Conservation (phyloP, 371 early-diverging fungal species). For the Coemansia sp. region DNA sequence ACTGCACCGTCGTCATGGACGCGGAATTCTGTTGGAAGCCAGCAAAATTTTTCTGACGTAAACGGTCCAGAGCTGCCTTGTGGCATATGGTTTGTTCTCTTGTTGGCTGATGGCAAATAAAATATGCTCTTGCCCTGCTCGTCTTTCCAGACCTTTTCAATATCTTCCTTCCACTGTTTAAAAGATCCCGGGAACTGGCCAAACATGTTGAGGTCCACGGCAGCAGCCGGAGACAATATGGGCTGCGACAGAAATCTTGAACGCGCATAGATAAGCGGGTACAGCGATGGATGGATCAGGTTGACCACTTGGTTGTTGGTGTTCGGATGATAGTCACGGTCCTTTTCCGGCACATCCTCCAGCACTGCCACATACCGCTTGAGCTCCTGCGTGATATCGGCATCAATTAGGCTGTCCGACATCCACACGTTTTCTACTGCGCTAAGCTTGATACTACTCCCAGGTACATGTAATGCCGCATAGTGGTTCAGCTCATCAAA, state of each 20-base stretch:
- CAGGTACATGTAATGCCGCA: constrained; percentile 28
- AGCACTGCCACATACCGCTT: constrained; percentile 39
- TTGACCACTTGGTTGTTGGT: constrained; percentile 36
- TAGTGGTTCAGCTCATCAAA: constrained; percentile 51
- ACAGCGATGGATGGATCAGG: constrained; percentile 60
- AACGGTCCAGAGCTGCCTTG: background rate
- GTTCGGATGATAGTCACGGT: constrained; percentile 58
- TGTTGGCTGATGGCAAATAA: too few species aligned
- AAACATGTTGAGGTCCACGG: constrained; percentile 25
- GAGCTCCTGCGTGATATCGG: constrained; percentile 19
- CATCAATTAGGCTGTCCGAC: constrained; percentile 46
- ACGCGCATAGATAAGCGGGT: constrained; percentile 42
- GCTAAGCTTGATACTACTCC: constrained; percentile 28
- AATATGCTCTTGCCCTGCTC: too few species aligned
- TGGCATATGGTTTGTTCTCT: too few species aligned
- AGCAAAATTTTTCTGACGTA: constrained; percentile 48
- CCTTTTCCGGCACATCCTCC: constrained; percentile 43
- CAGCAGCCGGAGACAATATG: constrained; percentile 25
- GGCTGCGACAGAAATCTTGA: constrained; percentile 19
- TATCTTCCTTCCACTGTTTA: too few species aligned
- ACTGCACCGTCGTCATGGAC: constrained; percentile 46
- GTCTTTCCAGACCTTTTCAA: too few species aligned
- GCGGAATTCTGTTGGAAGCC: constrained; percentile 60
- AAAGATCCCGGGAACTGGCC: constrained; percentile 19
- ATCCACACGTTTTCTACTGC: constrained; percentile 12